phyloP scores from a whole-genome alignment of 148 eudicot genomes.

The Rhododendron ovatum region DNA sequence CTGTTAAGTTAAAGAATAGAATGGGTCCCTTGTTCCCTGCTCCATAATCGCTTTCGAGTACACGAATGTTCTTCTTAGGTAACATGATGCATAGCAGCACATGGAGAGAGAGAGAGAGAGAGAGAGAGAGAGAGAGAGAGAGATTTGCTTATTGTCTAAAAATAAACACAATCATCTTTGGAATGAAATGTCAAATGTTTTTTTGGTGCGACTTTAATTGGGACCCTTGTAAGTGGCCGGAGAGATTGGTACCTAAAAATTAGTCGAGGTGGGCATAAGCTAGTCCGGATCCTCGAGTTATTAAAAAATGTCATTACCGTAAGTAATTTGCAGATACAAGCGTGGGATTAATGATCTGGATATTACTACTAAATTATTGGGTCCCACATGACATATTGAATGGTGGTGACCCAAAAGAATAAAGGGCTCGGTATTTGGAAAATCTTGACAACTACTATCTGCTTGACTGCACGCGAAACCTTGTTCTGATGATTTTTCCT shows the following conservation, averaged over 20 bases:
- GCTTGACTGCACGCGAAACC: neutral
- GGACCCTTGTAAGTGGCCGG: neutral
- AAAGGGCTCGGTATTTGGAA: neutral
- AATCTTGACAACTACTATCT: neutral
- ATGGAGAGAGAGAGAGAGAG: neutral
- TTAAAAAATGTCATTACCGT: neutral
- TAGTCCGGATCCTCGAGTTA: rapidly evolving
- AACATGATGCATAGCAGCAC: neutral
- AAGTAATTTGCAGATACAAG: neutral
- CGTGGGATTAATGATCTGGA: neutral
- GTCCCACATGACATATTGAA: neutral
- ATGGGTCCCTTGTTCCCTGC: neutral
- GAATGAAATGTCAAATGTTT: neutral
- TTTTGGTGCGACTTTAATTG: neutral
- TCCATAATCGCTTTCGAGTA: neutral
- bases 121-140: neutral
- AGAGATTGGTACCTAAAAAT: neutral
- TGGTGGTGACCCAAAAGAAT: neutral
- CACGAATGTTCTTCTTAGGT: neutral
- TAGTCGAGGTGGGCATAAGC: neutral
- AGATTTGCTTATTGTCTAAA: neutral
- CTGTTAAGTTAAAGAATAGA: slow-evolving; percentile 17
- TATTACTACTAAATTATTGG: neutral
- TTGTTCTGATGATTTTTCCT: neutral
- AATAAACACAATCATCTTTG: neutral